Conservation (phyloP, 371 early-diverging fungal genomes). For the Polyrhizophydium stewartii region DNA sequence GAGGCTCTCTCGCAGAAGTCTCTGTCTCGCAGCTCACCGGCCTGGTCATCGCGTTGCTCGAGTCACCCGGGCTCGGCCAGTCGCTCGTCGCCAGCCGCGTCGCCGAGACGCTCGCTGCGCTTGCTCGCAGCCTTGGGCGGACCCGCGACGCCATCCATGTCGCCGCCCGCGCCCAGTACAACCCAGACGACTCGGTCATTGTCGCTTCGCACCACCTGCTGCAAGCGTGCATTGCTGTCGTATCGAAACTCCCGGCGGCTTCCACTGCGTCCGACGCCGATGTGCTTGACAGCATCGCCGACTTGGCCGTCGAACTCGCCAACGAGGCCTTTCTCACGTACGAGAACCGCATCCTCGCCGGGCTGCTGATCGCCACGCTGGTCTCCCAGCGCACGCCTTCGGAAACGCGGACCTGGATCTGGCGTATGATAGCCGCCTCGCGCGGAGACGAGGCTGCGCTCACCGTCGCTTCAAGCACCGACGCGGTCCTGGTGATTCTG, state of each 20-base stretch:
- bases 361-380: slow-evolving; percentile 1
- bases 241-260: not conserved
- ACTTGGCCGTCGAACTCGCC: not conserved
- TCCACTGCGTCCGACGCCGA: not conserved
- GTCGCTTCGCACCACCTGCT: slow-evolving; percentile 1
- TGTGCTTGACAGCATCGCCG: not conserved
- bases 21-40: not conserved
- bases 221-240: slow-evolving; percentile 1
- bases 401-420: not conserved
- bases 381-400: not conserved
- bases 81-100: not conserved
- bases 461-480: not conserved
- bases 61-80: not conserved
- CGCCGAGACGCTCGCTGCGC: not conserved
- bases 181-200: not conserved
- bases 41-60: not conserved
- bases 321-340: not conserved
- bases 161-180: not conserved
- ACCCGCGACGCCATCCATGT: not conserved
- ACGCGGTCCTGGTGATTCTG: not conserved
- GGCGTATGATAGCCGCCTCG: not conserved
- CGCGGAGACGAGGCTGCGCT: not conserved
- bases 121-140: not conserved
- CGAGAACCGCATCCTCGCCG: slow-evolving; percentile 3
- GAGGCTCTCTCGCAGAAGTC: too few relatives aligned